Base-by-base conservation (phyloP, 768 basidiomycete genomes). In the Termitomyces sp. region DNA sequence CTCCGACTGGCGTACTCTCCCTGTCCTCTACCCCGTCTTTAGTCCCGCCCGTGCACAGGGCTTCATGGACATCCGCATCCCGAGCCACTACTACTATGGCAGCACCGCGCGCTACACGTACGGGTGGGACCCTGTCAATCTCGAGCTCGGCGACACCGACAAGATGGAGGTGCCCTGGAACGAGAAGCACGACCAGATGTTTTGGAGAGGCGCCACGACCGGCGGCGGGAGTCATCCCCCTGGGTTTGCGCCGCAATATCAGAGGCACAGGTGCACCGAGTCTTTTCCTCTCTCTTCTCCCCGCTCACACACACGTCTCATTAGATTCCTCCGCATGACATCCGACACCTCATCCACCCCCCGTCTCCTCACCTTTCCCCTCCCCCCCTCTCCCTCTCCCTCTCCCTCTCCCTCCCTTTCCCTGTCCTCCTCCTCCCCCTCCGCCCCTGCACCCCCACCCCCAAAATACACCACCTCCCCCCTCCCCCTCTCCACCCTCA, bases 161-260 rank as follows among this genome's bases (percentile, higher is more conserved):
- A 77, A 85, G 53, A 89, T 92, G 86, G 95, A 98, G 65, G 69
- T 84, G 0, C 83, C 90, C 1, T 99, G 96, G 96, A 88, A 91
- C 53, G 74, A 87, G 59, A 98, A 98, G 75, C 73, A 76, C n/a
- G 83, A 93, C 68, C 83, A 82, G 66, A 82, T 98, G 41, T 95
- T 95, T 70, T 99, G 96, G 93, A 77, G 97, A 44, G 97, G 97
- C 11, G 93, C 95, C 2, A 96, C 93, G 0, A 98, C 96, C 0
- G 97, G 97, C 54, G 95, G 95, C 1, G 95, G 95, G 31, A 90
- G 81, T 59, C 87, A 87, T 38, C 95, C 95, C 1, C 83, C 85
- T 0, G 94, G 95, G 0, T 96, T 91, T 66, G 74, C 90, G 2
- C 73, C 84, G 2, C 82, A 85, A 61, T 97, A 95, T 63, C 95